Conservation (phyloP, 345 rosid species). For the Pugionium dolabratum region DNA sequence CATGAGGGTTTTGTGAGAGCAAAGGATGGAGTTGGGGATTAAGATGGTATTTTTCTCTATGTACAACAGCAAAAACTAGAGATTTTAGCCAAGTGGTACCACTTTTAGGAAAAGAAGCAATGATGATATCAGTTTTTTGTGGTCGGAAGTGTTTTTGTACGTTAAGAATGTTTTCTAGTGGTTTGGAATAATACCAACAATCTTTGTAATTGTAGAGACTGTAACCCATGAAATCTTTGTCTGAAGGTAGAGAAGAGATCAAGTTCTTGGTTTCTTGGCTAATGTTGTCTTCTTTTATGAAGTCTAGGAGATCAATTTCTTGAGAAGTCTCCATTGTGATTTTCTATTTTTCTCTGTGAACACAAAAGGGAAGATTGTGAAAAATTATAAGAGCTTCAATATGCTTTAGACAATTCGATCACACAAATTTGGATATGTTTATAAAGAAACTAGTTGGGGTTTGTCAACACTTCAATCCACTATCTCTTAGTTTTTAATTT, state of each 20-base stretch:
- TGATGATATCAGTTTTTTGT: conserved; percentile 44
- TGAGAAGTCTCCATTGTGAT: conserved; percentile 19
- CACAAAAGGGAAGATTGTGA: neutral
- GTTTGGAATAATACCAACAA: conserved; percentile 49
- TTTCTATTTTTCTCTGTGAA: neutral
- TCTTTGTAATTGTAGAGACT: conserved; percentile 52
- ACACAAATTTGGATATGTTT: neutral
- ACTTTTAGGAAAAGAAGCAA: conserved; percentile 60
- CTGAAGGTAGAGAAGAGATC: conserved; percentile 46
- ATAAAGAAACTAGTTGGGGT: neutral
- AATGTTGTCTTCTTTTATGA: conserved; percentile 42
- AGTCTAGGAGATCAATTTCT: conserved; percentile 36
- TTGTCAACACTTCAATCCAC: neutral
- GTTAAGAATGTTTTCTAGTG: conserved; percentile 31
- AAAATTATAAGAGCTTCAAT: neutral
- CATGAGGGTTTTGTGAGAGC: conserved; percentile 55
- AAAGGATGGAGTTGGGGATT: conserved; percentile 48
- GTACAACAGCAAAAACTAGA: conserved; percentile 46
- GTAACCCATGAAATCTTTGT: conserved; percentile 43
- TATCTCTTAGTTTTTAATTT: too few relatives aligned
- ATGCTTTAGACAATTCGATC: neutral
- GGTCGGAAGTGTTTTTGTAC: conserved; percentile 52
- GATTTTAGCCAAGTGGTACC: conserved; percentile 75
- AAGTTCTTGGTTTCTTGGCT: conserved; percentile 45
- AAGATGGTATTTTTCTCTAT: conserved; percentile 34